Evolutionary conservation across 2,329 filamentous ascomycete genomes (phyloP).

Genomic region (Macroventuria anomochaeta): DNA sequence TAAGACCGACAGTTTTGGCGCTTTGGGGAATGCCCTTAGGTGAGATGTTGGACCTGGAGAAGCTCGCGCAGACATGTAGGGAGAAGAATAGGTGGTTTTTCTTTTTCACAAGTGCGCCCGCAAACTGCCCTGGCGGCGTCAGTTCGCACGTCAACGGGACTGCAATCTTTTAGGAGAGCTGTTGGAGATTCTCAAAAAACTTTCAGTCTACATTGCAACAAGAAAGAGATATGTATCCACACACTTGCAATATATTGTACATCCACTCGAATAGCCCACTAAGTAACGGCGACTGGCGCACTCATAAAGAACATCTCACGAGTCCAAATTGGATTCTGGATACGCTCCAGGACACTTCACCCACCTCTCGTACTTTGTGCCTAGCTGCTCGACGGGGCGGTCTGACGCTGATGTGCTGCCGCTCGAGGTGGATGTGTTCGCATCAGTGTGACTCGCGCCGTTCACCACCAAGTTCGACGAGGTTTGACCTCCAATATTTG

Average conservation of each 20-base stretch:
- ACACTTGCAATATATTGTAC: neutral
- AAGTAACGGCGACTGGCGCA: no score
- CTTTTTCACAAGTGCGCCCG: slow-evolving; percentile 65
- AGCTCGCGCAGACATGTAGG: slow-evolving; percentile 62
- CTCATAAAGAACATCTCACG: neutral
- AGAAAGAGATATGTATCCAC: neutral
- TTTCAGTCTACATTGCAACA: neutral
- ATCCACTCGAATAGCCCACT: neutral
- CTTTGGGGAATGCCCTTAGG: slow-evolving; percentile 52
- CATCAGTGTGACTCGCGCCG: neutral
- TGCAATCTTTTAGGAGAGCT: slow-evolving; percentile 42
- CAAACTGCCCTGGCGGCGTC: slow-evolving; percentile 63
- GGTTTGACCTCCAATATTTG: neutral
- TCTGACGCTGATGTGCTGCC: neutral
- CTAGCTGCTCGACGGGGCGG: neutral
- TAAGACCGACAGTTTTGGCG: slow-evolving; percentile 38
- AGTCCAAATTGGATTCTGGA: neutral
- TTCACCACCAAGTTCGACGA: neutral
- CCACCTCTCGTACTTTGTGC: neutral
- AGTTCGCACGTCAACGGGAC: slow-evolving; percentile 54
- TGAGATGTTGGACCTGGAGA: slow-evolving; percentile 57
- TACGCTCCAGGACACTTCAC: neutral
- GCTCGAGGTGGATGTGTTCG: neutral
- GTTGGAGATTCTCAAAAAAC: neutral
- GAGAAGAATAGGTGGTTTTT: slow-evolving; percentile 64